Evolutionary conservation across 208 protist species (phyloP).

Genomic region (Naegleria gruberi): DNA sequence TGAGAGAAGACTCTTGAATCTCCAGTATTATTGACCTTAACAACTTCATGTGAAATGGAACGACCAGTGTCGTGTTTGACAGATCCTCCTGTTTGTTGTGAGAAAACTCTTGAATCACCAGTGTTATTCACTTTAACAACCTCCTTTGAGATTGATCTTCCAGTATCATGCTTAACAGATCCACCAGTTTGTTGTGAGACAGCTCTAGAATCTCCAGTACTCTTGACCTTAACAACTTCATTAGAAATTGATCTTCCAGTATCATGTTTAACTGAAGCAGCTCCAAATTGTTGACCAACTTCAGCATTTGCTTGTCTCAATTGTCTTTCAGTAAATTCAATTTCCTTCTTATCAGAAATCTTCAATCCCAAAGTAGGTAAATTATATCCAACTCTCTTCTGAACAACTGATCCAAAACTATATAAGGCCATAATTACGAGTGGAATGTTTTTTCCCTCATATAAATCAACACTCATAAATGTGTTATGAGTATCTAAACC

Average conservation of each 20-base stretch:
- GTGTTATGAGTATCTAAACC: background rate
- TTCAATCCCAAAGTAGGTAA: background rate
- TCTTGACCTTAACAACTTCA: background rate
- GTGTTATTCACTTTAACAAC: background rate
- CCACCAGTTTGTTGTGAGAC: background rate
- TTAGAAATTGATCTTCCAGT: background rate
- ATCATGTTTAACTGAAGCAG: background rate
- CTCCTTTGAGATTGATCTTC: background rate
- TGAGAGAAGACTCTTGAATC: background rate
- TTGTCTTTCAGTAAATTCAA: constrained; percentile 22
- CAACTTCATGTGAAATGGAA: background rate
- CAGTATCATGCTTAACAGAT: background rate
- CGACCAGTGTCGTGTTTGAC: background rate
- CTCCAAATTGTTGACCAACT: background rate
- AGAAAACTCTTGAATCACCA: background rate
- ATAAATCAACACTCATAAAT: constrained; percentile 22
- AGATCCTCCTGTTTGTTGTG: background rate
- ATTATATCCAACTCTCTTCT: background rate
- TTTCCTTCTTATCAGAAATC: background rate
- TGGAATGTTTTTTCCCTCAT: constrained; percentile 21
- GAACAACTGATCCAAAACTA: background rate
- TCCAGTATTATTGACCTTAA: background rate
- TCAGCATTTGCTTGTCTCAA: background rate
- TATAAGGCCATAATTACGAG: background rate
- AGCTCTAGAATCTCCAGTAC: background rate